These are phyloP conservation scores for Candida qinlingensis DNA, from an alignment of 805 yeast genomes.

Conservation along the genomic window DNA sequence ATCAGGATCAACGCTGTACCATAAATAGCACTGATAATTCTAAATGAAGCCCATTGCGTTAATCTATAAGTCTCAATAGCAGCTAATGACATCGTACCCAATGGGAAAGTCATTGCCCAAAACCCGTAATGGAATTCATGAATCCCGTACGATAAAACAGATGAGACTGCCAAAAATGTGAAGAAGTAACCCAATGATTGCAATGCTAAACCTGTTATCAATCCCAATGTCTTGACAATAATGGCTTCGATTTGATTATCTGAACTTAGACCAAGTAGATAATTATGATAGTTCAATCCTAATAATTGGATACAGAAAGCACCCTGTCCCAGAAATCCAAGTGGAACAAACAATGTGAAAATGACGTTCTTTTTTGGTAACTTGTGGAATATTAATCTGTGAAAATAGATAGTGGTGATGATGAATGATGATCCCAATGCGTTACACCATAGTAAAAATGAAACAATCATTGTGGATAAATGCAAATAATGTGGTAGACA, in stretches of 20 bases:
- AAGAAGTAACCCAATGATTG: slow-evolving; percentile 56
- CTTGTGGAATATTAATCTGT: slow-evolving; percentile 53
- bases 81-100: slow-evolving; percentile 75
- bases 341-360: slow-evolving; percentile 68
- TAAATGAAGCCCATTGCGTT: slow-evolving; percentile 51
- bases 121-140: slow-evolving; percentile 44
- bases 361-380: slow-evolving; percentile 51
- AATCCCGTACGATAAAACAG: slow-evolving; percentile 29
- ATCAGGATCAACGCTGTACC: slow-evolving; percentile 26
- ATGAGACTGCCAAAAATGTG: slow-evolving; percentile 37
- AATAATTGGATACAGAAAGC: slow-evolving; percentile 58
- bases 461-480: slow-evolving; percentile 46
- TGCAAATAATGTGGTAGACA: slow-evolving; percentile 42
- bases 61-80: slow-evolving; percentile 44
- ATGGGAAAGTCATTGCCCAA: slow-evolving; percentile 90
- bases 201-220: slow-evolving; percentile 39
- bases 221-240: slow-evolving; percentile 29
- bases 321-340: slow-evolving; percentile 87
- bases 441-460: slow-evolving; percentile 61
- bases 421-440: slow-evolving; percentile 59
- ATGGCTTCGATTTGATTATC: slow-evolving; percentile 23
- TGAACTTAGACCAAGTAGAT: slow-evolving; percentile 17
- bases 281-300: slow-evolving; percentile 37
- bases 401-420: slow-evolving; percentile 50
- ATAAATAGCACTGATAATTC: slow-evolving; percentile 58